Evolutionary conservation across 2,329 filamentous ascomycete genomes (phyloP), one percentile per base, ranked within the genome.

Genomic region (Sclerotinia glacialis): DNA sequence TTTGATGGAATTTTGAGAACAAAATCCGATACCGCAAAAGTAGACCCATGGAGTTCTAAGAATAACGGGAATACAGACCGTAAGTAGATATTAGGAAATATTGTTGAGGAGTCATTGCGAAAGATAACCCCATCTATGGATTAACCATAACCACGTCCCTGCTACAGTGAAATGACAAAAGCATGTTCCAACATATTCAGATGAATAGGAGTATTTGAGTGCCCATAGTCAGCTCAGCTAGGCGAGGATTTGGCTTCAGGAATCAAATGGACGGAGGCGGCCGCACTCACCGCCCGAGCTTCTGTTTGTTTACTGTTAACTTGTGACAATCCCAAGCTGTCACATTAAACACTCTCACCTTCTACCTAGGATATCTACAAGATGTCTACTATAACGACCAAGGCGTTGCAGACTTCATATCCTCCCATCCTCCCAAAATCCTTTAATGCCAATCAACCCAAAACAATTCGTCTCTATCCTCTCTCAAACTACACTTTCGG

Each of bases 401-500:
- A 85, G 50, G 86, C 89, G 71, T 85, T 92, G 60, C 90, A 94
- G 78, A 93, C 91, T 79, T 89, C 87, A 65, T 85, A 89, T 71
- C 88, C 89, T 79, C 93, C 94, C 31, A 87, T 89, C 69, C 85
- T 92, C 64, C 93, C 93, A 34, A 88, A 91, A 70, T 80, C 88
- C 72, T 99, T 99, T 85, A 91, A 93, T 77, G 88, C 86, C 63
- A 93, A 94, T 77, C 95, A 99, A 79, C 92, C 94, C 44, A 82
- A 88, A 73, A 95, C 93, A 2, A 93, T 99, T 76, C 91, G 91
- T 64, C 86, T 99, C 34, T 98, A 93, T 77, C 95, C 95, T 44
- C 86, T 99, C 59, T 97, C 93, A 72, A 99, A 98, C 83, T 99
- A 99, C 83, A 98, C 95, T 31, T 98, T 99, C 76, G 94, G 94